Evolutionary conservation across 176 grass and related monocot species (phyloP), one percentile per base, ranked within the genome.

Genomic region (Typha latifolia): DNA sequence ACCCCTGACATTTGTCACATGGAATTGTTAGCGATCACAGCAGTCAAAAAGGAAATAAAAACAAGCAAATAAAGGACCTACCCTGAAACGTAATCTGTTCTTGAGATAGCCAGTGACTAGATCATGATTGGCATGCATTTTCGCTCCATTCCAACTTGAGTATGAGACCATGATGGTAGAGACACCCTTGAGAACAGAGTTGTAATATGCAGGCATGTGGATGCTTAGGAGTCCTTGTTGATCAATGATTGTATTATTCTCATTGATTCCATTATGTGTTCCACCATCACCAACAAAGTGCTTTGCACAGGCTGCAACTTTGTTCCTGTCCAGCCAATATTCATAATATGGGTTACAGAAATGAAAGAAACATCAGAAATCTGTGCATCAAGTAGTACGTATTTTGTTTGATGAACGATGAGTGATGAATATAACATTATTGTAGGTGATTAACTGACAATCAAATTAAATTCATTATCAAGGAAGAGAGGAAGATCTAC

Each of bases 151-250:
- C 85, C 90, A 75, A 62, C 93, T 96, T 72, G 93, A 91, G 69
- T 91, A 96, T 77, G 93, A 96, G 14, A 96, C 88, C 93, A 96
- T 96, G 74, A 96, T 66, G 52, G 93, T 96, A 31, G 93, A 82
- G 2, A 96, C 85, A 74, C 93, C 93, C 77, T 91, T 96, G 34
- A 89, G 84, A 49, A 96, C 78, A 37, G 88, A 82, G 62, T 89
- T 69, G 69, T 91, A 91, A 72, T 96, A 96, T 21, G 93, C 87
- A 61, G 93, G 88, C 93, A 96, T 96, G 72, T 96, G 93, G 76
- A 96, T 91, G 85, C 82, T 74, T 47, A 91, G 62, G 43, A 96
- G 75, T 51, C 80, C 93, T 61, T 80, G 88, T 32, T 69, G 61
- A 50, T 89, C 85, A 73, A 89, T 70, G 47, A 96, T 80, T 4